Base-by-base conservation (phyloP, 768 basidiomycete species). In the Xerocomus brunneocitrinus region DNA sequence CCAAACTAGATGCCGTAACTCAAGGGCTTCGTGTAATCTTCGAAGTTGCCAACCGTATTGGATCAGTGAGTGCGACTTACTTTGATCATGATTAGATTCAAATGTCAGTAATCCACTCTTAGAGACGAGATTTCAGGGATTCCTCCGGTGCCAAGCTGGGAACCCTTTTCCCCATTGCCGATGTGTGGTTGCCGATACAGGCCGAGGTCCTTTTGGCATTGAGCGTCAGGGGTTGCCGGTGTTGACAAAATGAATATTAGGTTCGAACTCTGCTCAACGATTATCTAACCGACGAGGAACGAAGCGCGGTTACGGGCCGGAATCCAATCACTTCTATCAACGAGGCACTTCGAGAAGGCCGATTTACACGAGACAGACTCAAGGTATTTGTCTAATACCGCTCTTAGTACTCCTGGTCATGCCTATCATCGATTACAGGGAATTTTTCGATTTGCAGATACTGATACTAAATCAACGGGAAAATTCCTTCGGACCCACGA, bases 301-400 rank as follows among this genome's bases (percentile, higher is more conserved):
- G 85, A 70, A 87, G 88, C 8, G 78, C 83, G 5, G 77, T 83
- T 8, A 78, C 89, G 22, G 85, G 89, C 6, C 79, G 93, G 42
- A 93, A 95, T 67, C 91, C 91, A 7, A 87, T 98, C 56, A 84
- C 85, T 0, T 93, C 95, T 1, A 92, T 98, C 67, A 97, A 95
- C 60, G 97, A 98, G 60, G 85, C 91, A 13, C 78, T 99, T 36
- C 81, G 92, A 14, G 90, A 91, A 50, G 89, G 91, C 34, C 87
- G 83, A 60, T 83, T 87, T 58, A 75, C 74, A 25, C 79, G 93
- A 53, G 94, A 98, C 60, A 87, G 76, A 67, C 74, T 80, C 46
- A 95, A 92, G 78, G 94, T 91, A 45, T 47, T 45, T 13, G 38
- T 47, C 38, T 38, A 46, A 4, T 47, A 24, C n/a, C 1, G 14